These are phyloP conservation scores for Trichoderma sp. DNA, from an alignment of 2,329 filamentous ascomycete genomes.

Conservation along the genomic window DNA sequence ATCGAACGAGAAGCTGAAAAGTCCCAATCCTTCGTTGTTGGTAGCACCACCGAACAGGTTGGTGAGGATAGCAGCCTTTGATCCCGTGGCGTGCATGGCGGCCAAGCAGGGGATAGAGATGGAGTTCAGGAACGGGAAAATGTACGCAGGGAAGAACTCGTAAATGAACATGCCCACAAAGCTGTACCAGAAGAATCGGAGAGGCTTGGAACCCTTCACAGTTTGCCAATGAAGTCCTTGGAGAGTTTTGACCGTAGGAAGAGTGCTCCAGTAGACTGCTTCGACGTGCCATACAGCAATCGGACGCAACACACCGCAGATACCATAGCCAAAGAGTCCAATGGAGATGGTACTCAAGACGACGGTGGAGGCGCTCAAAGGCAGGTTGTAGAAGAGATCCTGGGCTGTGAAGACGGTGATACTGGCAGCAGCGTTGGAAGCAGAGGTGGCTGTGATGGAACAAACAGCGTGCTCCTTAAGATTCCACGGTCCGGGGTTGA, in stretches of 20 bases:
- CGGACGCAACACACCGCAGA: conserved; percentile 55
- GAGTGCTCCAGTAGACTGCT: conserved; percentile 56
- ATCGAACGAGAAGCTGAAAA: conserved; percentile 53
- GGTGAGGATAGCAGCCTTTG: conserved; percentile 45
- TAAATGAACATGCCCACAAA: conserved; percentile 51
- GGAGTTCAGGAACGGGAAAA: conserved; percentile 57
- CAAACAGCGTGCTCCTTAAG: conserved; percentile 59
- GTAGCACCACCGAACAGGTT: conserved; percentile 53
- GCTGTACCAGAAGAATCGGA: conserved; percentile 54
- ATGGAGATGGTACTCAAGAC: conserved; percentile 55
- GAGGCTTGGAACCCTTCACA: conserved; percentile 50
- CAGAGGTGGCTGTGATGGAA: conserved; percentile 55
- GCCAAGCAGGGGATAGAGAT: conserved; percentile 57
- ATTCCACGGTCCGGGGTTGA: conserved; percentile 54
- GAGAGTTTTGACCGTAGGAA: conserved; percentile 55
- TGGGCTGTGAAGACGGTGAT: conserved; percentile 50
- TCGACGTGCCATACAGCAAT: conserved; percentile 58
- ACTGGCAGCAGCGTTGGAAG: conserved; percentile 49
- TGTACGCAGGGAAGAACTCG: conserved; percentile 57
- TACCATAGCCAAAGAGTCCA: conserved; percentile 56
- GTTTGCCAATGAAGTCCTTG: conserved; percentile 57
- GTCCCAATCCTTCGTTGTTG: conserved; percentile 54
- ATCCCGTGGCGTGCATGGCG: conserved; percentile 51
- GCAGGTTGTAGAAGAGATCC: conserved; percentile 53
- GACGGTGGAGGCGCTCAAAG: conserved; percentile 47